Evolutionary conservation across 441 rosid species (phyloP), one percentile per base, ranked within the genome.

Genomic region (Macaranga tanarius): DNA sequence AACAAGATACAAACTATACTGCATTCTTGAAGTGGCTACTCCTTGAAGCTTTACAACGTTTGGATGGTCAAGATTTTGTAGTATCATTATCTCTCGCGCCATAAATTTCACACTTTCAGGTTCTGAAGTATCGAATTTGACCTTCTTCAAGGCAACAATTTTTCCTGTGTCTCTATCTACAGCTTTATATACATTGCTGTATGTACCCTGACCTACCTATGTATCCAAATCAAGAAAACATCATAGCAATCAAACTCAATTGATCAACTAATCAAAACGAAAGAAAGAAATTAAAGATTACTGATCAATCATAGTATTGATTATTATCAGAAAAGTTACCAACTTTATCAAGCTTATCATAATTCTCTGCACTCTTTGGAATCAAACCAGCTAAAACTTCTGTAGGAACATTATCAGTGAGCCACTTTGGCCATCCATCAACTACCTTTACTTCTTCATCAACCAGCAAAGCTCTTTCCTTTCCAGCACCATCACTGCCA

Each of bases 121-220:
- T 61, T 92, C 85, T 34, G 86, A 86, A 73, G 84, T 77, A 71
- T 90, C 89, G 9, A 90, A 86, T 0, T 84, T 77, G 56, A 92
- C 89, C 87, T 89, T 90, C 88, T 92, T 92, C 67, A 89, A 71
- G 60, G 93, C 97, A 65, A 92, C 94, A 4, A 87, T 85, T 79
- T 87, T 86, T 63, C 90, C 89, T 0, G 84, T 84, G 73, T 82
- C 84, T 70, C 81, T 84, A 63, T 90, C 97, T 78, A 84, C 78
- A 70, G 92, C 97, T 85, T 89, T 91, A 76, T 85, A 88, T 69
- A 89, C 95, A 67, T 87, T 89, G 77, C 97, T 91, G 78, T 90
- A 88, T 31, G 95, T 92, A 66, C 97, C 93, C 77, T 88, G 83
- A 26, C 97, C 95, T 71, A 88, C 80, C 95, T 88, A 76, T 28